Conservation (phyloP, 179 eudicot genomes). For the Heliamphora pulchella region DNA sequence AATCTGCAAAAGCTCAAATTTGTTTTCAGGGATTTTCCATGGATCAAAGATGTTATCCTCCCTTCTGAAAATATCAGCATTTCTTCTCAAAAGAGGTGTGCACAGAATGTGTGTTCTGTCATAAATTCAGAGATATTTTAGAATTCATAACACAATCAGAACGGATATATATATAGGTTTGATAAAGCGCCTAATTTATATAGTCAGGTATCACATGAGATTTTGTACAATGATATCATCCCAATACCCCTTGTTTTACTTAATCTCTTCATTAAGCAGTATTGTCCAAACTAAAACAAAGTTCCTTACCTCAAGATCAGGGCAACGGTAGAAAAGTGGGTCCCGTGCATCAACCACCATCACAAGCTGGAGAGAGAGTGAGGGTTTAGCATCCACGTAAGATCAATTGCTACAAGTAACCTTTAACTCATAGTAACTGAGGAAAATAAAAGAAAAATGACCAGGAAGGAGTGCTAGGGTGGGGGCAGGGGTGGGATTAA, state of each 20-base stretch:
- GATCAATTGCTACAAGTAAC: neutral
- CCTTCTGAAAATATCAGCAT: neutral
- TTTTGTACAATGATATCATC: neutral
- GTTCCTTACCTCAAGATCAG: constrained; percentile 83
- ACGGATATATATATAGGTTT: neutral
- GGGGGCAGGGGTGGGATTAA: no score
- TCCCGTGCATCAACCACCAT: constrained; percentile 98
- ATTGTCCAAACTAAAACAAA: constrained; percentile 9
- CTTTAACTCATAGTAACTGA: neutral
- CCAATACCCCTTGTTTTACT: neutral
- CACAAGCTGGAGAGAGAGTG: constrained; percentile 57
- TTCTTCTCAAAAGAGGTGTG: neutral
- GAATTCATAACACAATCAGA: neutral
- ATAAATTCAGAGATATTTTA: neutral
- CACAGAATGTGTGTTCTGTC: neutral
- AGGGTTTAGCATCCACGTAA: constrained; percentile 6
- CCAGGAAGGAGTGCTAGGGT: neutral
- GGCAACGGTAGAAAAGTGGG: constrained; percentile 92
- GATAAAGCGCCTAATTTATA: neutral
- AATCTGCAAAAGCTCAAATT: neutral
- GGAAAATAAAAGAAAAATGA: neutral
- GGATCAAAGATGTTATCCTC: neutral
- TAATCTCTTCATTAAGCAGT: neutral
- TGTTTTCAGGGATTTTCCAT: neutral
- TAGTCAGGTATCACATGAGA: neutral